These are phyloP conservation scores for Dioscorea zingiberensis DNA, from an alignment of 106 monocot species.

Conservation along the genomic window DNA sequence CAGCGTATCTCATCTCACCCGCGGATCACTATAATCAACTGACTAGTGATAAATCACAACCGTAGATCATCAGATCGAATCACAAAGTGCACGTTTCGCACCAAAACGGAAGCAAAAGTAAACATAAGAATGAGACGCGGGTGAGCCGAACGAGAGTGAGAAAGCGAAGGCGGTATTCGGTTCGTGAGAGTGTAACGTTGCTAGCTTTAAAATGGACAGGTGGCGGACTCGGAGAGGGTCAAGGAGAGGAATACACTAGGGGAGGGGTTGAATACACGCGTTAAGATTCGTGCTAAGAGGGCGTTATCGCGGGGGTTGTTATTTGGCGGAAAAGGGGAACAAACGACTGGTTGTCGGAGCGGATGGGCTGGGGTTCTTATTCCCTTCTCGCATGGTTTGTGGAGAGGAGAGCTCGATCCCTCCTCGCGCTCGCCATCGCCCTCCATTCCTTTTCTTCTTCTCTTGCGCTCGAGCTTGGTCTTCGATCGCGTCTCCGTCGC, in stretches of 20 bases:
- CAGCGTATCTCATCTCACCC: no score
- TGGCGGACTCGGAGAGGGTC: not conserved
- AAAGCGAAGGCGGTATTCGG: no score
- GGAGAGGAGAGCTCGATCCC: conserved; percentile 29
- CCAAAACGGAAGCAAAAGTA: no score
- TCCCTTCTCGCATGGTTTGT: conserved; percentile 12
- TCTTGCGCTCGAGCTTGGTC: not conserved
- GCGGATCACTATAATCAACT: no score
- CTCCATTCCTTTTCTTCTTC: not conserved
- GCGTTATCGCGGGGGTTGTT: not conserved
- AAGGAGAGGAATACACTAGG: not conserved
- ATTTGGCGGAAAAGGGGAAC: not conserved
- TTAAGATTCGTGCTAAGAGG: not conserved
- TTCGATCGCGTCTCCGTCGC: not conserved
- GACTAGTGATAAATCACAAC: no score
- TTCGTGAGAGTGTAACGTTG: not conserved
- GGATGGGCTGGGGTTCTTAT: conserved; percentile 8
- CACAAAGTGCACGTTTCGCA: no score
- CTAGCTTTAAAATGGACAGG: not conserved
- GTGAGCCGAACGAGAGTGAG: no score
- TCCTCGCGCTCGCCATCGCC: not conserved
- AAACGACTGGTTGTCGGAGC: conserved; percentile 13
- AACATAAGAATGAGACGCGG: no score
- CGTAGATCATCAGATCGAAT: no score
- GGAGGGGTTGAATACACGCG: not conserved